These are phyloP conservation scores for Tuber borchii DNA, from an alignment of 495 filamentous ascomycete genomes.

Conservation along the genomic window DNA sequence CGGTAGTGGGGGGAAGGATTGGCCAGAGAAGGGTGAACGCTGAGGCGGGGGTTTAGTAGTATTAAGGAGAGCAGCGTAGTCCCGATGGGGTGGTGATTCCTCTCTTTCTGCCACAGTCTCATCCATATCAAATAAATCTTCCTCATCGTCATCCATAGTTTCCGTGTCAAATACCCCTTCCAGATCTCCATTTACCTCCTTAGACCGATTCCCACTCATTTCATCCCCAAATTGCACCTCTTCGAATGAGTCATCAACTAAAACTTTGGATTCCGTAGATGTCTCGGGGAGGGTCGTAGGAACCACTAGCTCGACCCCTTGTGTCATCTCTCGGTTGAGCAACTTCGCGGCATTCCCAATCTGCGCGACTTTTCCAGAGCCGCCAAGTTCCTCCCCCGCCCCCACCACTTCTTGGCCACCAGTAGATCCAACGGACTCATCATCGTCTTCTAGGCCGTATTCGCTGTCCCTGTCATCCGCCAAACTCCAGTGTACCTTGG, in stretches of 20 bases:
- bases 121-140: constrained; percentile 40
- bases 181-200: not conserved
- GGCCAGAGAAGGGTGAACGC: constrained; percentile 24
- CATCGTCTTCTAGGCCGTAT: constrained; percentile 21
- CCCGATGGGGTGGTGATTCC: constrained; percentile 33
- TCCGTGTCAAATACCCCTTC: not conserved
- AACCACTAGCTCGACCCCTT: constrained; percentile 23
- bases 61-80: constrained; percentile 34
- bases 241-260: not conserved
- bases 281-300: not conserved
- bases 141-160: constrained; percentile 34
- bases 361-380: constrained; percentile 28
- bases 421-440: constrained; percentile 24
- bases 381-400: constrained; percentile 15
- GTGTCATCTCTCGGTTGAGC: not conserved
- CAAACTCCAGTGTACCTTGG: constrained; percentile 33
- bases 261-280: not conserved
- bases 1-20: constrained; percentile 28
- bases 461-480: constrained; percentile 12
- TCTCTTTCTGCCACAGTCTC: constrained; percentile 36
- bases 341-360: constrained; percentile 18
- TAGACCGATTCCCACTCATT: not conserved
- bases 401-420: constrained; percentile 20
- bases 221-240: not conserved
- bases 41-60: constrained; percentile 21